Evolutionary conservation across 148 eudicot species (phyloP).

Genomic region (Amaranthus palmeri): DNA sequence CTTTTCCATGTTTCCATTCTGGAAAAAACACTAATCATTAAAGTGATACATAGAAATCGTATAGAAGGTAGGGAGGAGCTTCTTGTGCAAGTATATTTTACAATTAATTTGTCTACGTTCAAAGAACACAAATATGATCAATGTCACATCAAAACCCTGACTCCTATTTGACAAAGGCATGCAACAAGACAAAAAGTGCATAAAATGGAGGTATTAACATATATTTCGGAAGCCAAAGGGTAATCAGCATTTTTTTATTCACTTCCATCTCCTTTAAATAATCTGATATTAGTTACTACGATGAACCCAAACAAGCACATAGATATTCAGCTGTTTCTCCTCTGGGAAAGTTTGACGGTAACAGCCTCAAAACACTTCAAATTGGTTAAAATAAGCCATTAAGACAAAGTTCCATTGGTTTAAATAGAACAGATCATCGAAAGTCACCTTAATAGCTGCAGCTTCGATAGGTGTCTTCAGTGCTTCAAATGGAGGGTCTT

Average conservation of each 20-base stretch:
- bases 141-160: background rate
- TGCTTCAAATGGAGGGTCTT: conserved; percentile 68
- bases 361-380: background rate
- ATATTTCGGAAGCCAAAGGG: too few species aligned
- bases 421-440: background rate
- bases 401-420: background rate
- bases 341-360: background rate
- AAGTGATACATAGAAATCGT: background rate
- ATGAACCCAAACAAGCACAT: background rate
- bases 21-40: conserved; percentile 5
- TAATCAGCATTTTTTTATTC: too few species aligned
- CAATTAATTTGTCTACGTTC: background rate
- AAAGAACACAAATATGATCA: background rate
- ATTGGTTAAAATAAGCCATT: background rate
- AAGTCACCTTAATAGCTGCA: conserved; percentile 56
- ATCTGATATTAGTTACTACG: background rate
- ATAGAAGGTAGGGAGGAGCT: background rate
- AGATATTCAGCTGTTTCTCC: background rate
- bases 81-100: background rate
- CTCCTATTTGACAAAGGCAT: background rate
- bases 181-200: too few species aligned
- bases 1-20: conserved; percentile 79
- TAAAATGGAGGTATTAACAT: too few species aligned
- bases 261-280: too few species aligned
- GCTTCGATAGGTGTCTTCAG: conserved; percentile 62